A percentile compares a stretch with the other conserved stretches of the same genome.
Evolutionary conservation across 2,329 filamentous ascomycete species (phyloP).

Genomic region (Polytolypa hystricis): DNA sequence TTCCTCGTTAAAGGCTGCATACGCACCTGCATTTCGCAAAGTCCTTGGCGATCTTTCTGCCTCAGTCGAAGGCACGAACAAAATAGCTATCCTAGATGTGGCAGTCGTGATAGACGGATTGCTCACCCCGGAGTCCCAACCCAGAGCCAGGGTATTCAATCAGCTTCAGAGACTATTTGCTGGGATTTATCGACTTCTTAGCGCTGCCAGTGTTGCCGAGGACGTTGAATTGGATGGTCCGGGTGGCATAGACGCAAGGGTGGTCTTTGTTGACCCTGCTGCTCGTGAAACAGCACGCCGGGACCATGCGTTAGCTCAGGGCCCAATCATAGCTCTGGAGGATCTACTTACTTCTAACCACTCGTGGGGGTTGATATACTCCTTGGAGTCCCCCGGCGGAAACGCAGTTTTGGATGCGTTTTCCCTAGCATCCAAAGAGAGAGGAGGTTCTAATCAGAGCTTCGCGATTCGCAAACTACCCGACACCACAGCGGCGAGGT

Average conservation of each 20-base stretch:
- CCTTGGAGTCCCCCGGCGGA: slow-evolving; percentile 54
- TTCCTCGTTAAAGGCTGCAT: slow-evolving; percentile 46
- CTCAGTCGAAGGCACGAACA: slow-evolving; percentile 20
- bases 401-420: slow-evolving; percentile 44
- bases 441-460: neutral
- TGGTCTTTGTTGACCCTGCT: slow-evolving; percentile 60
- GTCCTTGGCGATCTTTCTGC: slow-evolving; percentile 42
- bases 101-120: slow-evolving; percentile 56
- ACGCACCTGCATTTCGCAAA: slow-evolving; percentile 47
- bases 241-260: slow-evolving; percentile 62
- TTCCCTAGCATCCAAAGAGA: neutral
- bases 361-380: slow-evolving; percentile 56
- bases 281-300: slow-evolving; percentile 8
- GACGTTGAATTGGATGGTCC: slow-evolving; percentile 53
- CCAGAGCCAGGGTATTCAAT: slow-evolving; percentile 51
- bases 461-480: slow-evolving; percentile 6
- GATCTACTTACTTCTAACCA: slow-evolving; percentile 44
- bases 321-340: slow-evolving; percentile 33
- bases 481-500: neutral
- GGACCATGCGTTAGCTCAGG: slow-evolving; percentile 3
- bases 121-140: slow-evolving; percentile 37
- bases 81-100: slow-evolving; percentile 39
- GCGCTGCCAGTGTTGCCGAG: slow-evolving; percentile 55
- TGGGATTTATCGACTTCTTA: slow-evolving; percentile 66
- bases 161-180: slow-evolving; percentile 64